Evolutionary conservation across 2,329 filamentous ascomycete species (phyloP).

Genomic region (Mycogone perniciosa): DNA sequence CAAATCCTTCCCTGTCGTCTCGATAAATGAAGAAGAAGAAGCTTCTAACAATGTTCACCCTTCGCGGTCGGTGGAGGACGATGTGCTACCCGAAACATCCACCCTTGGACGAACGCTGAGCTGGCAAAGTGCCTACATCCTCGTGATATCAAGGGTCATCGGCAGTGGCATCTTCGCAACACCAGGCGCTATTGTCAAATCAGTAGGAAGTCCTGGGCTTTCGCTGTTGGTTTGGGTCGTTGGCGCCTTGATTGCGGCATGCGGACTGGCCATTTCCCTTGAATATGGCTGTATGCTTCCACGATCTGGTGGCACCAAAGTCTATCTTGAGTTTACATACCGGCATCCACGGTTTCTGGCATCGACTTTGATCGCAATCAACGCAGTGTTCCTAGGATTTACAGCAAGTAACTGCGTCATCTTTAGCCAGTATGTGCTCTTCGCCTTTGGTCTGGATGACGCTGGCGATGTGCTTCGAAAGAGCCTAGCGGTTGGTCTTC

Average conservation of each 20-base stretch:
- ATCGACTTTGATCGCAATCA: slow-evolving; percentile 56
- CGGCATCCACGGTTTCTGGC: slow-evolving; percentile 56
- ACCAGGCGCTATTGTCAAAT: slow-evolving; percentile 59
- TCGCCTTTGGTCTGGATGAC: slow-evolving; percentile 47
- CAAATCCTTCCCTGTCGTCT: slow-evolving; percentile 6
- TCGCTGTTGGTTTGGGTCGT: slow-evolving; percentile 57
- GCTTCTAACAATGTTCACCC: not conserved
- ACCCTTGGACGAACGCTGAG: slow-evolving; percentile 52
- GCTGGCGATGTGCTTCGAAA: slow-evolving; percentile 48
- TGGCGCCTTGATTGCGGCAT: slow-evolving; percentile 55
- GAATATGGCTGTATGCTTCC: slow-evolving; percentile 68
- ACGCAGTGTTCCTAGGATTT: slow-evolving; percentile 59
- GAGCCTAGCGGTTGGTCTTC: slow-evolving; percentile 47
- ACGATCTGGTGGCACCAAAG: slow-evolving; percentile 61
- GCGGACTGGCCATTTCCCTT: slow-evolving; percentile 54
- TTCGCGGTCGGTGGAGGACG: slow-evolving; percentile 43
- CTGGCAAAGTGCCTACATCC: slow-evolving; percentile 59
- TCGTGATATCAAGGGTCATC: slow-evolving; percentile 62
- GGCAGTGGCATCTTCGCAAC: slow-evolving; percentile 68
- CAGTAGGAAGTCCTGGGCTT: slow-evolving; percentile 60
- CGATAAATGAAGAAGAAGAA: slow-evolving; percentile 4
- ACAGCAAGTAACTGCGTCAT: slow-evolving; percentile 66
- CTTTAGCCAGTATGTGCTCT: slow-evolving; percentile 59
- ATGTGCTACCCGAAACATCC: slow-evolving; percentile 53
- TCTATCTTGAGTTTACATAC: slow-evolving; percentile 66